Percentiles rank a stretch among this genome's conserved stretches.
Evolutionary conservation across 202 grass and related monocot species (phyloP).

Genomic region (Panicum virgatum): DNA sequence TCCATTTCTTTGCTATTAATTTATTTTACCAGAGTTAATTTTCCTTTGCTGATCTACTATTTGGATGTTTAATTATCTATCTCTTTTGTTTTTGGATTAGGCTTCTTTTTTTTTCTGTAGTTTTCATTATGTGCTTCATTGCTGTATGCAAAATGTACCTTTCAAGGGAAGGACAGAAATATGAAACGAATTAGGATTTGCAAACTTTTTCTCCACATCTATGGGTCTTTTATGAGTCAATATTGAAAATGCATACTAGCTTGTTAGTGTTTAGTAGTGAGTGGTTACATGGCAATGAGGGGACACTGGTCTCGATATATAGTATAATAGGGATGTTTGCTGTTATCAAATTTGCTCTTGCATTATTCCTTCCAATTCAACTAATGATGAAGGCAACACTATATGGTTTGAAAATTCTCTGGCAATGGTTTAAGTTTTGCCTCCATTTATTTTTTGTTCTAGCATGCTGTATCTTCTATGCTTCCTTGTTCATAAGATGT

Average conservation of each 20-base stretch:
- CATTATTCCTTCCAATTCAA: neutral
- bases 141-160: neutral
- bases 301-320: neutral
- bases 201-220: neutral
- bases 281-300: neutral
- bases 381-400: neutral
- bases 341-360: neutral
- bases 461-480: neutral
- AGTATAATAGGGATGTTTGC: neutral
- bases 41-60: neutral
- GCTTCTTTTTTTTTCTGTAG: neutral
- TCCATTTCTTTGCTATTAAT: neutral
- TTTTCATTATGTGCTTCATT: constrained; percentile 3
- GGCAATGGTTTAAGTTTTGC: no score
- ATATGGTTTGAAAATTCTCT: neutral
- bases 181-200: neutral
- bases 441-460: constrained; percentile 3
- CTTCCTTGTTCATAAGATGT: neutral
- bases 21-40: neutral
- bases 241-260: neutral
- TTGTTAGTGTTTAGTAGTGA: neutral
- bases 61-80: neutral
- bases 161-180: neutral
- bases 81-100: neutral
- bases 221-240: neutral